These are phyloP conservation scores for Didymellaceae sp. DNA, from an alignment of 2,329 filamentous ascomycete genomes.

Conservation along the genomic window DNA sequence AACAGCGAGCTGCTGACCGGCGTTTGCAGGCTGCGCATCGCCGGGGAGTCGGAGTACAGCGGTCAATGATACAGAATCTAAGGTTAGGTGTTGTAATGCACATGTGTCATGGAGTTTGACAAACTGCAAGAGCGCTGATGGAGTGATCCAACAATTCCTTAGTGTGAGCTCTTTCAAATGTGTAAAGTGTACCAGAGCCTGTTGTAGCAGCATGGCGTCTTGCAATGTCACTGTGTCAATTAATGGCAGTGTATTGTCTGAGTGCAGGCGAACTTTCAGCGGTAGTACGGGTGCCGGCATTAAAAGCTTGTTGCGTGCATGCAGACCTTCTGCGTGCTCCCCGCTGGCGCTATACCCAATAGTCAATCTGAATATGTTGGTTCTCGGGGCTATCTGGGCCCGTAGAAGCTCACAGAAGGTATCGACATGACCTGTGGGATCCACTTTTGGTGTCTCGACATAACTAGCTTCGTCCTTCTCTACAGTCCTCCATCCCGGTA, in stretches of 20 bases:
- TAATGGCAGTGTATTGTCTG: background rate
- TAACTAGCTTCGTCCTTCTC: slow-evolving; percentile 59
- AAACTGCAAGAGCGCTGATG: slow-evolving; percentile 62
- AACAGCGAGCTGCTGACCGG: slow-evolving; percentile 4
- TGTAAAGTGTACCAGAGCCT: slow-evolving; percentile 59
- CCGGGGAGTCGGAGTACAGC: slow-evolving; percentile 27
- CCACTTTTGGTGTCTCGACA: slow-evolving; percentile 57
- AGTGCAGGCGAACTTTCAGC: slow-evolving; percentile 3
- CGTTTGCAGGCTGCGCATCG: slow-evolving; percentile 8
- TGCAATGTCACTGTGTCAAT: slow-evolving; percentile 12
- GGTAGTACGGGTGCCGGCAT: slow-evolving; percentile 65
- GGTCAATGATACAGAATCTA: slow-evolving; percentile 71
- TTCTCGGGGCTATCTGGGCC: slow-evolving; percentile 55
- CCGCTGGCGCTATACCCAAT: slow-evolving; percentile 73
- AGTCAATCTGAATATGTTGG: slow-evolving; percentile 64
- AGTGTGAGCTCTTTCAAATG: slow-evolving; percentile 66
- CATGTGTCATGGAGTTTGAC: slow-evolving; percentile 56
- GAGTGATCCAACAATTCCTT: slow-evolving; percentile 73
- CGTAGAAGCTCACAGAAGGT: slow-evolving; percentile 62
- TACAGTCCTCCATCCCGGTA: slow-evolving; percentile 71
- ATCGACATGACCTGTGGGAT: slow-evolving; percentile 59
- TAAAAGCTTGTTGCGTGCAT: slow-evolving; percentile 67
- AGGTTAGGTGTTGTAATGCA: slow-evolving; percentile 60
- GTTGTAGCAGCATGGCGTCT: slow-evolving; percentile 19
- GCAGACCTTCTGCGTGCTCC: slow-evolving; percentile 67